These are phyloP conservation scores for Phytophthora fragariae DNA, from an alignment of 352 stramenopile genomes.

Conservation along the genomic window DNA sequence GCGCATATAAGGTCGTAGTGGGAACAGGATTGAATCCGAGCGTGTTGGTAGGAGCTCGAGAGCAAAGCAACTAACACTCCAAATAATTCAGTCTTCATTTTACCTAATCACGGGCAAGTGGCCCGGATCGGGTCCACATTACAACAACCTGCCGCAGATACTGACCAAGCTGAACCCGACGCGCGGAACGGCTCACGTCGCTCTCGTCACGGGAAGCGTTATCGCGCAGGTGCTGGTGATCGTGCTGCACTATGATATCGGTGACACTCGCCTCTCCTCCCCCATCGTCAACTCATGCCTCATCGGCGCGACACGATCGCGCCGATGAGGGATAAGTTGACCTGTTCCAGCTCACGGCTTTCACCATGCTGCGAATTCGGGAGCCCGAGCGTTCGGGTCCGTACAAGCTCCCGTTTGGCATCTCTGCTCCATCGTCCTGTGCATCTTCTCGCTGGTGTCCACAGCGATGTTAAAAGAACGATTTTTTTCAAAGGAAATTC, in stretches of 20 bases:
- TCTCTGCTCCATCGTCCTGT: constrained; percentile 53
- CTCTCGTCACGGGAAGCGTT: constrained; percentile 51
- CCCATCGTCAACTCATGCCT: constrained; percentile 71
- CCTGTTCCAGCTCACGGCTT: constrained; percentile 59
- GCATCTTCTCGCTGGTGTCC: constrained; percentile 41
- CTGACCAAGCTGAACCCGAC: constrained; percentile 53
- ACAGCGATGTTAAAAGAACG: too few species aligned
- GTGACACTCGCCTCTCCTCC: constrained; percentile 52
- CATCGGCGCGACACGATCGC: constrained; percentile 63
- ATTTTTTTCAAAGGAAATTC: too few species aligned
- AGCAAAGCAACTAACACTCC: neutral
- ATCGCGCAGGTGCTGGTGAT: constrained; percentile 50
- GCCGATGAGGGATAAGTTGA: constrained; percentile 35
- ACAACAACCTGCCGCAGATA: constrained; percentile 37
- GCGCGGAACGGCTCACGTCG: constrained; percentile 48
- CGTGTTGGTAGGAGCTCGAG: neutral
- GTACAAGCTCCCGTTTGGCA: constrained; percentile 58
- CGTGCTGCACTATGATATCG: constrained; percentile 59
- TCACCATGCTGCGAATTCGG: constrained; percentile 54
- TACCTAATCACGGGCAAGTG: neutral
- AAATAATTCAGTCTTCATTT: neutral
- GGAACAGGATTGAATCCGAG: neutral
- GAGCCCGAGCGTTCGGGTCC: constrained; percentile 54
- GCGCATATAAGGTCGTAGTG: neutral
- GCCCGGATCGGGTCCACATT: neutral